Conservation (phyloP, 1,284 basidiomycete genomes). For the Austroboletus novae-zelandiae region DNA sequence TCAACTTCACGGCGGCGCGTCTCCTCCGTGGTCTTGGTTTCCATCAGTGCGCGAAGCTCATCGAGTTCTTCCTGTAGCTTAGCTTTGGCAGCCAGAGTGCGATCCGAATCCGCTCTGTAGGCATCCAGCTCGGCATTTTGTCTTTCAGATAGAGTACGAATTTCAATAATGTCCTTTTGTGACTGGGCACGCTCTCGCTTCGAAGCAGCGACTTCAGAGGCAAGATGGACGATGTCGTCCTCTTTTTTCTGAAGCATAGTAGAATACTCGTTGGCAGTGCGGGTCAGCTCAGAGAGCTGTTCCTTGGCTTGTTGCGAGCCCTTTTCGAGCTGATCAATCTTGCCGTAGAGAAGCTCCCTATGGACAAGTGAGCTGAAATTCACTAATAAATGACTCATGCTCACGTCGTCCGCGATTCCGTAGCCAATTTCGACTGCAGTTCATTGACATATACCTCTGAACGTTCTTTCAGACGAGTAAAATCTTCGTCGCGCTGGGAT, state of each 20-base stretch:
- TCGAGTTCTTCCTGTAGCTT: conserved; percentile 85
- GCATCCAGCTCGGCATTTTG: conserved; percentile 65
- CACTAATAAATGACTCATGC: conserved; percentile 27
- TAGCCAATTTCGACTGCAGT: conserved; percentile 68
- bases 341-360: conserved; percentile 64
- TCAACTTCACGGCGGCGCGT: conserved; percentile 81
- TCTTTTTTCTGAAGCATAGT: conserved; percentile 79
- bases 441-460: conserved; percentile 68
- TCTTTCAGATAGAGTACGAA: conserved; percentile 69
- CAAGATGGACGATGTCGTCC: conserved; percentile 62
- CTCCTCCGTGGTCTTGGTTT: conserved; percentile 86
- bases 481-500: conserved; percentile 77
- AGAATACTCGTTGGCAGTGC: conserved; percentile 78
- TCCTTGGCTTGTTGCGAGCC: conserved; percentile 74
- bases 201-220: conserved; percentile 52
- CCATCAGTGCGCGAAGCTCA: conserved; percentile 77
- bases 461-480: conserved; percentile 74
- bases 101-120: conserved; percentile 60
- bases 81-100: conserved; percentile 49
- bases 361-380: conserved; percentile 4
- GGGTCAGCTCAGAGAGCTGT: conserved; percentile 75
- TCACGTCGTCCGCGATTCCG: conserved; percentile 69
- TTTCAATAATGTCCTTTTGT: conserved; percentile 60
- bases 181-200: conserved; percentile 54
- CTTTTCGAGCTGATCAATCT: conserved; percentile 59